phyloP scores from a whole-genome alignment of 306 rosid species.

The Lathyrus tuberosus region DNA sequence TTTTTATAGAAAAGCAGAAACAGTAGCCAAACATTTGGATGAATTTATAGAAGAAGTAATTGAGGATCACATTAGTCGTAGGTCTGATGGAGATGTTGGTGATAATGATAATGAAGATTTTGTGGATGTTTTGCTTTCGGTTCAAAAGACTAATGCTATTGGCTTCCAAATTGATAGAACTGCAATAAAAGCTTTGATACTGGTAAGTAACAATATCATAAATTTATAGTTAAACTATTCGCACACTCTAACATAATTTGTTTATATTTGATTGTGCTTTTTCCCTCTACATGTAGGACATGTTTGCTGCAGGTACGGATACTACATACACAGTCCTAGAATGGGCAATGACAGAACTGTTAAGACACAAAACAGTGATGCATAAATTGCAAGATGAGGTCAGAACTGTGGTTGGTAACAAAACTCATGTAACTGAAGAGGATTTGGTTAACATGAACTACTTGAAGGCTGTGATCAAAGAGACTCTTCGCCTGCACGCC shows the following conservation, averaged over 20 bases:
- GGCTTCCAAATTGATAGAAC: constrained; percentile 31
- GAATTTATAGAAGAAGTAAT: constrained; percentile 24
- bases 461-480: constrained; percentile 36
- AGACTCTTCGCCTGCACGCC: constrained; percentile 20
- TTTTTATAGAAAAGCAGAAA: constrained; percentile 6
- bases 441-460: constrained; percentile 33
- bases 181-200: constrained; percentile 32
- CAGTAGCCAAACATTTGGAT: constrained; percentile 14
- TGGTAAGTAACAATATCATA: constrained; percentile 14
- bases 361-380: constrained; percentile 4
- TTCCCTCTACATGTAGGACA: constrained; percentile 4
- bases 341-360: constrained; percentile 34
- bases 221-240: too few species aligned
- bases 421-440: constrained; percentile 13
- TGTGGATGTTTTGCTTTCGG: constrained; percentile 34
- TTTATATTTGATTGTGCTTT: neutral
- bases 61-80: neutral
- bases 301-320: constrained; percentile 27
- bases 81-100: neutral
- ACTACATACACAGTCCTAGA: constrained; percentile 26
- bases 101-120: neutral
- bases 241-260: too few species aligned
- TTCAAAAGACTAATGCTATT: neutral
- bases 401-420: constrained; percentile 19
- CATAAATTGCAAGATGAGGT: constrained; percentile 35